Evolutionary conservation across 805 yeast genomes (phyloP).

Genomic region (Clavispora fructus): DNA sequence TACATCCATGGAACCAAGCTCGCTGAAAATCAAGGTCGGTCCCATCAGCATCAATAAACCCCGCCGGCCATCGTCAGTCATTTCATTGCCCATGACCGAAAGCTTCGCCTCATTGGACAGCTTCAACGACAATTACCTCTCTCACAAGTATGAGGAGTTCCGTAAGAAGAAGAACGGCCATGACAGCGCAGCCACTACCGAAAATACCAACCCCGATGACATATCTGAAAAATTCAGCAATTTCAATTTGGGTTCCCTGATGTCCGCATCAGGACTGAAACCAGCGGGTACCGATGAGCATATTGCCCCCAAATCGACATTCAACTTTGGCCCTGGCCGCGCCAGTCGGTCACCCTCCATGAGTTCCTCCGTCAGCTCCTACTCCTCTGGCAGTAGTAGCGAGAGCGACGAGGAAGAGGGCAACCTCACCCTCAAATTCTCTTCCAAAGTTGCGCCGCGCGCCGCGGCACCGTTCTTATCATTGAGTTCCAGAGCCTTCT

Average conservation of each 20-base stretch:
- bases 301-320: conserved; percentile 4
- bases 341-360: background rate
- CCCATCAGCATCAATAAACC: conserved; percentile 25
- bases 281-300: background rate
- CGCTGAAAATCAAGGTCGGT: conserved; percentile 25
- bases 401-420: conserved; percentile 39
- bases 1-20: background rate
- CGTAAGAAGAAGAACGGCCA: conserved; percentile 10
- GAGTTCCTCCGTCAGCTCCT: conserved; percentile 9
- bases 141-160: conserved; percentile 32
- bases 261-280: conserved; percentile 17
- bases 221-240: conserved; percentile 27
- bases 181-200: background rate
- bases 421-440: conserved; percentile 40
- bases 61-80: conserved; percentile 57
- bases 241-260: conserved; percentile 33
- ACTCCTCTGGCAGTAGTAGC: conserved; percentile 14
- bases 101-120: conserved; percentile 78
- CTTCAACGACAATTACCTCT: conserved; percentile 53
- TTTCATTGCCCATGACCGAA: conserved; percentile 62
- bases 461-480: conserved; percentile 31
- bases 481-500: conserved; percentile 31
- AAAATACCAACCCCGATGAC: conserved; percentile 5
- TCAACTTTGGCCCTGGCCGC: background rate
- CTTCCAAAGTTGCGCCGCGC: conserved; percentile 33